phyloP scores from a whole-genome alignment of 371 early-diverging fungal species.

The Mortierella sp. region DNA sequence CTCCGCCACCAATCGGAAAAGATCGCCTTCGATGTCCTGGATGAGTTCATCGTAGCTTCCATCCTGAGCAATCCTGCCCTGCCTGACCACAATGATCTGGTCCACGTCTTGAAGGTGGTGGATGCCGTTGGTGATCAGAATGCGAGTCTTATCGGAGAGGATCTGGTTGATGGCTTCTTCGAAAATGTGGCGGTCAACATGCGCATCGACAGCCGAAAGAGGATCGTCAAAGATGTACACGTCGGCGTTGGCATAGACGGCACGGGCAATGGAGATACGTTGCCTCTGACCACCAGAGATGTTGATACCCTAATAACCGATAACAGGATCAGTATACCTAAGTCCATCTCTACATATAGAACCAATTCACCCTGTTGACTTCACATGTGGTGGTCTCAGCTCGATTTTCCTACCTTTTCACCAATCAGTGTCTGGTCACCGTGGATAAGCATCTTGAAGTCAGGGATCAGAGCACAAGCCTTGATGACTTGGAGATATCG shows the following conservation, averaged over 20 bases:
- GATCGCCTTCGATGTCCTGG: conserved; percentile 27
- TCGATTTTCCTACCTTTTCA: conserved; percentile 65
- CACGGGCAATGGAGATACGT: conserved; percentile 60
- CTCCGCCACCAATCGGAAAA: conserved; percentile 18
- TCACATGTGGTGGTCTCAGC: neutral
- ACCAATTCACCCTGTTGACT: conserved; percentile 1
- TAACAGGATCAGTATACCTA: neutral
- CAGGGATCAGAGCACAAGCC: conserved; percentile 76
- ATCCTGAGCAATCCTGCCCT: conserved; percentile 58
- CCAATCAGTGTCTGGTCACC: conserved; percentile 91
- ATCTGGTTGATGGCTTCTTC: conserved; percentile 56
- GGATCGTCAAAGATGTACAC: conserved; percentile 77
- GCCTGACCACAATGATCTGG: conserved; percentile 56
- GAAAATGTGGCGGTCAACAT: conserved; percentile 59
- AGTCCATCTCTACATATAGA: conserved; percentile 1
- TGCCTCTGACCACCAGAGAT: conserved; percentile 62
- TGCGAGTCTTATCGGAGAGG: conserved; percentile 62
- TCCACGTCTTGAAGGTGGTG: conserved; percentile 62
- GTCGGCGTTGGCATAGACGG: conserved; percentile 64
- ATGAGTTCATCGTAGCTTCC: conserved; percentile 60
- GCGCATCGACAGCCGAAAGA: conserved; percentile 80
- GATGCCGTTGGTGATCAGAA: conserved; percentile 71
- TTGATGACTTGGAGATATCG: conserved; percentile 67
- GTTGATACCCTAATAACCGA: conserved; percentile 57
- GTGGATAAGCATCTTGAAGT: conserved; percentile 78